phyloP scores from a whole-genome alignment of 2,329 filamentous ascomycete genomes.

The Xylariaceae sp. region DNA sequence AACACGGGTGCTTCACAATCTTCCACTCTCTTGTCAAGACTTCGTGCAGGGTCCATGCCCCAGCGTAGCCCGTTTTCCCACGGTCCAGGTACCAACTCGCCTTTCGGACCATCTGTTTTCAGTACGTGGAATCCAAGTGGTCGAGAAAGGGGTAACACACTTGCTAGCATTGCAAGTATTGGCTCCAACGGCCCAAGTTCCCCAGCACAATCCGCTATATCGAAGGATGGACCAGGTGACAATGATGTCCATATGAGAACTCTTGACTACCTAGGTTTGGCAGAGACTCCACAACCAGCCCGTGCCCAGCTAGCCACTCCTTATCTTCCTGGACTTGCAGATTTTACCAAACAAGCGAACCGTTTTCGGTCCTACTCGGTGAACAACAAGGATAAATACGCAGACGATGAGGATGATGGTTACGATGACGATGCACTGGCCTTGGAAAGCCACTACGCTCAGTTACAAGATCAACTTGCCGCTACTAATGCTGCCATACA shows the following conservation, averaged over 20 bases:
- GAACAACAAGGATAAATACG: constrained; percentile 97
- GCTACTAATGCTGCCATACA: constrained; percentile 76
- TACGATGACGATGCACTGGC: constrained; percentile 65
- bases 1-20: constrained; percentile 58
- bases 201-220: constrained; percentile 84
- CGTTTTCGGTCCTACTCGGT: constrained; percentile 97
- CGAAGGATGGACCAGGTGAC: constrained; percentile 82
- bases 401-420: constrained; percentile 83
- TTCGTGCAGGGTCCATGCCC: constrained; percentile 92
- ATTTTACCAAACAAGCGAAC: constrained; percentile 78
- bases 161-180: constrained; percentile 82
- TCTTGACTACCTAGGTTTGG: constrained; percentile 92
- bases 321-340: constrained; percentile 76
- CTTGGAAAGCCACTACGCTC: constrained; percentile 63
- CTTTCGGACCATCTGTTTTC: constrained; percentile 91
- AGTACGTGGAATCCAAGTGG: constrained; percentile 78
- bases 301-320: constrained; percentile 76
- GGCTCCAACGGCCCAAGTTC: constrained; percentile 90
- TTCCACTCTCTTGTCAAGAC: constrained; percentile 79
- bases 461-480: constrained; percentile 66
- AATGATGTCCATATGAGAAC: constrained; percentile 89
- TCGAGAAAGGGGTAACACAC: constrained; percentile 83
- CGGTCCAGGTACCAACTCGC: constrained; percentile 61
- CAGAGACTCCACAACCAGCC: constrained; percentile 86
- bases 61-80: constrained; percentile 75